A percentile compares a stretch with the other conserved stretches of the same genome.
Conservation (phyloP, 1,139 yeast species). For the Blastobotrys elegans region DNA sequence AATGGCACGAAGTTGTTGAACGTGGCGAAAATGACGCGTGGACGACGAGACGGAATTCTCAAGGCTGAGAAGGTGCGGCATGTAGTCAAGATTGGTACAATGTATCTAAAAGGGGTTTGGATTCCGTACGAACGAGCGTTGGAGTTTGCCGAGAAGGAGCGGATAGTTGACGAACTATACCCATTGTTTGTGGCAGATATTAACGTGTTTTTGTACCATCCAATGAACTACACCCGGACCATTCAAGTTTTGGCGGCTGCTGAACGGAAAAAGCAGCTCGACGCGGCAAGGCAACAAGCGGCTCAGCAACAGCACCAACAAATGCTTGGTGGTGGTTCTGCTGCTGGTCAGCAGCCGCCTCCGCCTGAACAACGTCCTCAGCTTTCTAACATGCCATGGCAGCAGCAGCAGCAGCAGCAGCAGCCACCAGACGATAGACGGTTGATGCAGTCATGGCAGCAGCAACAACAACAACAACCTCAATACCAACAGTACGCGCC, state of each 20-base stretch:
- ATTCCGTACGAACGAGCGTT: slow-evolving; percentile 90
- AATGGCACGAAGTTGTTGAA: slow-evolving; percentile 89
- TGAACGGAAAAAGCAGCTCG: slow-evolving; percentile 29
- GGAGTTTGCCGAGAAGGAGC: slow-evolving; percentile 82
- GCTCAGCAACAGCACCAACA: slow-evolving; percentile 17
- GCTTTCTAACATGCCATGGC: not conserved
- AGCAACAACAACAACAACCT: not conserved
- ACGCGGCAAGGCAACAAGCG: slow-evolving; percentile 22
- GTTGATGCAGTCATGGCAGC: not conserved
- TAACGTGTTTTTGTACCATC: slow-evolving; percentile 38
- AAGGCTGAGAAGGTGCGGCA: slow-evolving; percentile 82
- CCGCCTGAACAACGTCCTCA: slow-evolving; percentile 6
- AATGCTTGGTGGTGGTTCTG: too few species aligned
- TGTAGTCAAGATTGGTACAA: slow-evolving; percentile 90
- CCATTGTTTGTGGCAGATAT: slow-evolving; percentile 87
- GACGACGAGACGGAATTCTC: slow-evolving; percentile 85
- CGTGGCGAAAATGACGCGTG: slow-evolving; percentile 90
- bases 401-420: slow-evolving; percentile 14
- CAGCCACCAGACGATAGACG: slow-evolving; percentile 3
- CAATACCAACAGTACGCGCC: slow-evolving; percentile 11
- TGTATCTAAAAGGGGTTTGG: slow-evolving; percentile 97
- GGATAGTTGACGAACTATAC: slow-evolving; percentile 72
- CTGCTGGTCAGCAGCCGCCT: not conserved
- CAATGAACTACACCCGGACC: slow-evolving; percentile 34
- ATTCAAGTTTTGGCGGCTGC: slow-evolving; percentile 37